A percentile compares a stretch with the other conserved stretches of the same genome.
Evolutionary conservation across 768 basidiomycete genomes (phyloP).

Genomic region (Sutorius australiensis): DNA sequence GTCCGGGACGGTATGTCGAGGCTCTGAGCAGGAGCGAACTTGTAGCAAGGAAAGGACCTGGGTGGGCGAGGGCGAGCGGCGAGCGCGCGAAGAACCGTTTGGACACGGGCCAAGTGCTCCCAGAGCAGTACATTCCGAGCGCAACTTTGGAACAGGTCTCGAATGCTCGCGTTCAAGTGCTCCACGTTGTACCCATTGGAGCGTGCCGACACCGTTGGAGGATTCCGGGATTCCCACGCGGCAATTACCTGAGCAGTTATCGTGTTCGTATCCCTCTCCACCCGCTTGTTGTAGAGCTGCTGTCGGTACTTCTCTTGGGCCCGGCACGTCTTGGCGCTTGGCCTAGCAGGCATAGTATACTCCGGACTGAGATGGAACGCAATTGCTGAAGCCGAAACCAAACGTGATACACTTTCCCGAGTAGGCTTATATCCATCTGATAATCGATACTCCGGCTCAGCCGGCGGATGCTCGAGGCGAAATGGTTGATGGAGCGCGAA

Average conservation of each 20-base stretch:
- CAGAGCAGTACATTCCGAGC: neutral
- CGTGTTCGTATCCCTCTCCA: accelerated
- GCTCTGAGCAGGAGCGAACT: neutral
- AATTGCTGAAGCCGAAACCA: too few species aligned
- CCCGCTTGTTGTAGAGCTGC: neutral
- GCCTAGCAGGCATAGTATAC: too few species aligned
- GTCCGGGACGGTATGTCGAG: too few species aligned
- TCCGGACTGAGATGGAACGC: neutral
- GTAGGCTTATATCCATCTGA: too few species aligned
- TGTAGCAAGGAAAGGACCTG: too few species aligned
- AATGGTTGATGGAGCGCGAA: slow-evolving; percentile 20
- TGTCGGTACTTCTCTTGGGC: neutral
- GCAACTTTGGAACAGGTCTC: neutral
- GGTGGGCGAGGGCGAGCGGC: neutral
- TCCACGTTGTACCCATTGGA: neutral
- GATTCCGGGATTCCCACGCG: neutral
- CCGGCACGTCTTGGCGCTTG: neutral
- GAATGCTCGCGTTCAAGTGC: neutral
- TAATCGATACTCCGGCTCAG: too few species aligned
- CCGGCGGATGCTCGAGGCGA: slow-evolving; percentile 5
- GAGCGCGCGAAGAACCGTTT: neutral
- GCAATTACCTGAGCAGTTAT: neutral
- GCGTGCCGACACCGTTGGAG: neutral
- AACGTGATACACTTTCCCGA: too few species aligned
- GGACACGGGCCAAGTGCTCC: neutral